Base-by-base conservation (phyloP, 495 filamentous ascomycete species). In the Talaromyces borbonicus region DNA sequence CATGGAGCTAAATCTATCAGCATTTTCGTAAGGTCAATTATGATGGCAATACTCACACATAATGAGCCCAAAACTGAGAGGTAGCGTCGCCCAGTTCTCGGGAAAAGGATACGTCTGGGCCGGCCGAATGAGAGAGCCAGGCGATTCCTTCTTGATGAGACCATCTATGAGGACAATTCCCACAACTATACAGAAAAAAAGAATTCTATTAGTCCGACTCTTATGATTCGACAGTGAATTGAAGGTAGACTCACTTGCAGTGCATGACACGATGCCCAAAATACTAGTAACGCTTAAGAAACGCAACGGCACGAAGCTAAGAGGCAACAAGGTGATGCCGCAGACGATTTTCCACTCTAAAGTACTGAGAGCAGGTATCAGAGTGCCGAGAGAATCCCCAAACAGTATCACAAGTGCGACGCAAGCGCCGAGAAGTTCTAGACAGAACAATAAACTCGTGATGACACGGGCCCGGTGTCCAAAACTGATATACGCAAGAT, bases 381-480 rank as follows among this genome's bases (percentile, higher is more conserved):
- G 60, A 16, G 80, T 77, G 53, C 88, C 71, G 38, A 97, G 69
- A 47, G 84, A 92, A 60, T 98, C 92, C 29, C 87, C 87, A 59
- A 98, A 98, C 11, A 98, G 77, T 6, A 98, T 84, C 31, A 95
- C 79, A 1, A 97, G 77, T 24, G 92, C 92, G 29, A 97, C 88
- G 57, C 85, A 90, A 19, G 90, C 83, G 11, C 84, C 90, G 19
- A 95, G 58, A 22, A 98, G 77, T 61, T 98, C 92, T 27, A 97
- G 53, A 2, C 80, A 85, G 67, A 98, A 97, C 5, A 98, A 69
- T 18, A 94, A 63, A 46, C 86, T 89, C 4, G 85, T 90, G 22
- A 80, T 72, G 24, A 95, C 66, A 29, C 92, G 81, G 23, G 87
- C 88, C 37, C 74, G 77, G 11, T 78, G 74, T n/a, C 92, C 92